A percentile compares a stretch with the other conserved stretches of the same genome.
These are phyloP conservation scores for Globisporangium orthogonon DNA, from an alignment of 352 stramenopile genomes.

Conservation along the genomic window DNA sequence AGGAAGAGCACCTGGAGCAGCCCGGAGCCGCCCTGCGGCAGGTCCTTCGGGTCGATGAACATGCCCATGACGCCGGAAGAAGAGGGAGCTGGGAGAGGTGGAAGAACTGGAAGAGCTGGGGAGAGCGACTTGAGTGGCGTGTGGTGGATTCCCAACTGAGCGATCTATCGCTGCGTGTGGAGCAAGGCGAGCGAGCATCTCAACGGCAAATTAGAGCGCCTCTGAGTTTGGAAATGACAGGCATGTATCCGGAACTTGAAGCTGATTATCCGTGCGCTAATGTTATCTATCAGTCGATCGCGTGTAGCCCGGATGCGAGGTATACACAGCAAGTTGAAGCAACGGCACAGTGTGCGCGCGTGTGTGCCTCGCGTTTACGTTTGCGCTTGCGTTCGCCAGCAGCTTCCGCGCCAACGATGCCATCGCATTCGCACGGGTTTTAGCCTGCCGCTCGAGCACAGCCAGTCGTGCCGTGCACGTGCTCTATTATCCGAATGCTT, in stretches of 20 bases:
- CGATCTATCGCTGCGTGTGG: not conserved
- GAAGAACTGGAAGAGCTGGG: not conserved
- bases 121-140: constrained; percentile 3
- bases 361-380: too few species aligned
- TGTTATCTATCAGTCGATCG: not conserved
- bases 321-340: not conserved
- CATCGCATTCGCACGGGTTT: too few species aligned
- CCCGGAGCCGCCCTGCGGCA: constrained; percentile 70
- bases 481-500: too few species aligned
- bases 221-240: not conserved
- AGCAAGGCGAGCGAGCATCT: not conserved
- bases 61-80: constrained; percentile 2
- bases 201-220: not conserved
- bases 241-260: not conserved
- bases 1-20: constrained; percentile 93
- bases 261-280: not conserved
- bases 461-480: too few species aligned
- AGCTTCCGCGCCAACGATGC: too few species aligned
- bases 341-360: not conserved
- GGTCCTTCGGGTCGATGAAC: constrained; percentile 87
- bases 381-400: too few species aligned
- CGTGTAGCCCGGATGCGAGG: too few species aligned
- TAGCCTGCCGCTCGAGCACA: too few species aligned
- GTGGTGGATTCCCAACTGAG: constrained; percentile 14
- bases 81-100: not conserved